Base-by-base conservation (phyloP, 2,329 filamentous ascomycete genomes). In the Exophiala alcalophila region DNA sequence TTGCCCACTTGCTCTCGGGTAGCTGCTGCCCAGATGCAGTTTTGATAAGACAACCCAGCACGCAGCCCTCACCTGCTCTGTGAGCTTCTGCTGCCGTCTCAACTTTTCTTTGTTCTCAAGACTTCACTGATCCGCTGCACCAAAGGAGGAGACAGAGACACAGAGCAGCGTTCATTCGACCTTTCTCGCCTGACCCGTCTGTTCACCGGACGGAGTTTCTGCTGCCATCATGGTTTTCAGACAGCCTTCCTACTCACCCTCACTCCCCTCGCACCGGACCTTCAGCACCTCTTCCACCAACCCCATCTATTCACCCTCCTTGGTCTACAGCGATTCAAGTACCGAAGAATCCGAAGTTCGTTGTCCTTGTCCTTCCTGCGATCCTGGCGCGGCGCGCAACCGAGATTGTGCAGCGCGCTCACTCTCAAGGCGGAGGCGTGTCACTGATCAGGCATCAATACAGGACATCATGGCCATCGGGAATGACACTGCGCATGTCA, bases 401-500 rank as follows among this genome's bases (percentile, higher is more conserved):
- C 31, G 15, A 19, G 6, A 20, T 31, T n/a, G n/a, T n/a, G n/a
- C n/a, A n/a, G n/a, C n/a, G n/a, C n/a, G n/a, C n/a, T n/a, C 11
- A 34, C 28, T 25, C 26, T 21, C 39, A 9, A 25, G 20, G 33
- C 20, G 30, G 26, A 33, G 14, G n/a, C 21, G 21, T 21, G 23
- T 25, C 24, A 20, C 47, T 46, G 36, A 50, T 49, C 43, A 45
- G 50, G 47, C 41, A 48, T 30, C 44, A 43, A 48, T 18, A 36
- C 46, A 53, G 49, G 47, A 47, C 33, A 53, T 41, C 14, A 55
- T 55, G 52, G 44, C 49, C 11, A 45, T 42, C 23, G 44, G 36
- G 27, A 47, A 35, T 28, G 54, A 56, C 33, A 39, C 49, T 35
- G 44, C 47, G 29, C 49, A 56, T 46, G 53, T 55, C 34, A 44